Evolutionary conservation across 805 yeast genomes (phyloP), one percentile per base, ranked within the genome.

Genomic region (Saccharomycopsis schoenii): DNA sequence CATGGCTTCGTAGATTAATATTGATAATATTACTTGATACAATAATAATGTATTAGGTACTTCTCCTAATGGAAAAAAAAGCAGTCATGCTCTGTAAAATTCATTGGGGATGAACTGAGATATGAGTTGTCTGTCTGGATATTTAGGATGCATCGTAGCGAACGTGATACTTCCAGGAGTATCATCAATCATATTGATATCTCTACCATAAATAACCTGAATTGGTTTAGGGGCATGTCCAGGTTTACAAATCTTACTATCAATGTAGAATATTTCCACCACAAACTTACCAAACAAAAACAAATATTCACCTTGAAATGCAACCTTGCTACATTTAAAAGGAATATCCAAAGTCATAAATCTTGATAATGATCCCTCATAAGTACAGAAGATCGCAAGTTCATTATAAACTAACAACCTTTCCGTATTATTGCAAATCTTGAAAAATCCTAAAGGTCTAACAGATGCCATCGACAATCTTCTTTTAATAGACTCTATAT

Each of bases 151-250:
- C 19, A 89, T 86, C 76, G 87, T 69, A 0, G 74, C 69, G 3
- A 83, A 66, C 25, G 73, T 72, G 17, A 80, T 71, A 56, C 77
- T 68, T 21, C 74, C 76, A 15, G 70, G 73, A 11, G 66, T 69
- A 3, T 71, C 71, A 59, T 76, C 80, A n/a, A 82, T 60, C 24
- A 78, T 67, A 25, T 71, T 70, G 39, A 89, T 80, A 66, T 83
- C 88, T 68, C 84, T 86, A 24, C 93, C 93, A 2, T 84, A 80
- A 50, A 89, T 77, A 4, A 88, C 85, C 69, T 89, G 96, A 24
- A 80, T 75, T 12, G 86, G 79, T 41, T 79, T 79, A 11, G 79
- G 63, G 3, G 78, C 77, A 19, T 71, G 72, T 15, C 62, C 62
- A 3, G 59, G 60, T 25, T 58, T 55, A 37, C 66, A 64, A 19